phyloP scores from a whole-genome alignment of 2,329 filamentous ascomycete species.

The Penicillium sp. region DNA sequence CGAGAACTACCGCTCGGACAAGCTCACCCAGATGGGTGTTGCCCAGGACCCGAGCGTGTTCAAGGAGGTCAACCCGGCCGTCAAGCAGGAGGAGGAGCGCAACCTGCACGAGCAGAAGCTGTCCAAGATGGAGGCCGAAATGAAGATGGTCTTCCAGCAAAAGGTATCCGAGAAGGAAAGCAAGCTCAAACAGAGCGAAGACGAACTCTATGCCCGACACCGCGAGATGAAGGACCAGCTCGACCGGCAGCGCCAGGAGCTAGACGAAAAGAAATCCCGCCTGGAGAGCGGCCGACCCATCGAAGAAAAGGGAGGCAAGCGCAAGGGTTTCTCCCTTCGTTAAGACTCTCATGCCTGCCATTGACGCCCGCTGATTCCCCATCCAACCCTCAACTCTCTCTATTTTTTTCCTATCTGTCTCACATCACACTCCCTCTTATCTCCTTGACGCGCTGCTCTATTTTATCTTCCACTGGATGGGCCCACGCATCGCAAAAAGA shows the following conservation, averaged over 20 bases:
- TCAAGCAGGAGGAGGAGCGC: conserved; percentile 99
- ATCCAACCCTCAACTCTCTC: conserved; percentile 15
- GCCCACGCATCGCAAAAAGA: conserved; percentile 27
- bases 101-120: conserved; percentile 98
- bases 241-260: conserved; percentile 87
- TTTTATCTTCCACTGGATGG: conserved; percentile 26
- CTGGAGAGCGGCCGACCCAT: conserved; percentile 93
- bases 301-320: conserved; percentile 91
- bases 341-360: conserved; percentile 51
- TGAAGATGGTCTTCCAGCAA: conserved; percentile 99
- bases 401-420: conserved; percentile 20
- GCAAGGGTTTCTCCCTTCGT: conserved; percentile 98
- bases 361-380: conserved; percentile 16
- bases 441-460: conserved; percentile 17
- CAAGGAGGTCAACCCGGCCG: conserved; percentile 99
- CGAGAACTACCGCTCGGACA: conserved; percentile 99
- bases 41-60: conserved; percentile 98
- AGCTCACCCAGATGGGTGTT: conserved; percentile 97
- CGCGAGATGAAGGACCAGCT: conserved; percentile 99
- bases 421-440: conserved; percentile 23
- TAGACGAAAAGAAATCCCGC: conserved; percentile 97
- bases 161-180: conserved; percentile 99
- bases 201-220: conserved; percentile 96
- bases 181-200: conserved; percentile 99
- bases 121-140: conserved; percentile 99